Conservation (phyloP, 768 basidiomycete genomes). For the Boletus reticuloceps region DNA sequence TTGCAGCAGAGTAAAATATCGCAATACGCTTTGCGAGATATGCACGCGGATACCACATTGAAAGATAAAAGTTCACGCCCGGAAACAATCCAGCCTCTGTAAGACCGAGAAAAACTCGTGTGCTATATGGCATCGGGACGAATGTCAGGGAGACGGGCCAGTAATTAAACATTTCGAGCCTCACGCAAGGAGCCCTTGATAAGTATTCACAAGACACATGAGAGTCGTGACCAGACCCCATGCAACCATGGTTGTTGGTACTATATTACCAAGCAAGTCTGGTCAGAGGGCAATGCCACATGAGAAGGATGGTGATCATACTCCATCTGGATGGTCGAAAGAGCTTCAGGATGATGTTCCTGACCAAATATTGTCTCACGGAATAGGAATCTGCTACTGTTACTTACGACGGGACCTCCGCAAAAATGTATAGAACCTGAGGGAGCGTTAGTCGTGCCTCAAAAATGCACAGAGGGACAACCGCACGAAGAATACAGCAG, state of each 20-base stretch:
- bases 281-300: constrained; percentile 2
- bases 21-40: constrained; percentile 59
- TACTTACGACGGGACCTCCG: constrained; percentile 38
- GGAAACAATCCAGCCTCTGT: constrained; percentile 46
- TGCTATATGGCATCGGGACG: constrained; percentile 15
- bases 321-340: constrained; percentile 34
- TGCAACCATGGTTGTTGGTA: constrained; percentile 36
- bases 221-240: constrained; percentile 39
- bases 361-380: constrained; percentile 6
- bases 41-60: constrained; percentile 56
- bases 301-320: constrained; percentile 9
- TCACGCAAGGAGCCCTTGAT: constrained; percentile 29
- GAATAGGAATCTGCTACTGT: neutral
- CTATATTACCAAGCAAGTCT: constrained; percentile 26
- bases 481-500: constrained; percentile 37
- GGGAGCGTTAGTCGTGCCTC: neutral
- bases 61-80: constrained; percentile 43
- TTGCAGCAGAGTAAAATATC: constrained; percentile 62
- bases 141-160: neutral
- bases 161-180: constrained; percentile 4
- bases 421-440: constrained; percentile 34
- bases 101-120: constrained; percentile 45
- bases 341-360: constrained; percentile 37
- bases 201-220: constrained; percentile 36
- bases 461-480: neutral